Conservation (phyloP, 2,329 filamentous ascomycete species). For the Penicillium thymicola region DNA sequence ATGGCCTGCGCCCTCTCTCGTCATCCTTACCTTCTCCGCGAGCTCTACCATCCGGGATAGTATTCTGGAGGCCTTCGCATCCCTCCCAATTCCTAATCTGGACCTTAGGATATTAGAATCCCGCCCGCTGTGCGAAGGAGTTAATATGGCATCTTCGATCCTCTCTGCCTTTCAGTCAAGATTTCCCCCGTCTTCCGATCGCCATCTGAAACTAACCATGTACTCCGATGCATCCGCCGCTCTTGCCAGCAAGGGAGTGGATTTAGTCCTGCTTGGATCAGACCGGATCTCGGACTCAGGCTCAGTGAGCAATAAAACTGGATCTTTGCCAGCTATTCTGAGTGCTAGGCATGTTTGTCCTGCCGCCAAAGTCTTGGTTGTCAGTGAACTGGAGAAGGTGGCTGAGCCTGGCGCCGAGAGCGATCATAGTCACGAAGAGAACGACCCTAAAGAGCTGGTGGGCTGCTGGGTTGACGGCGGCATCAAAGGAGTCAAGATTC, state of each 20-base stretch:
- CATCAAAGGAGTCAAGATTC: constrained; percentile 23
- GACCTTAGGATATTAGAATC: constrained; percentile 64
- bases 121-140: constrained; percentile 64
- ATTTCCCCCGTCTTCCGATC: constrained; percentile 17
- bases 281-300: constrained; percentile 59
- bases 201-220: constrained; percentile 45
- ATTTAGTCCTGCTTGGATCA: constrained; percentile 62
- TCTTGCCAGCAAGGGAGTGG: constrained; percentile 50
- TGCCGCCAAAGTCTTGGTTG: constrained; percentile 50
- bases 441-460: constrained; percentile 52
- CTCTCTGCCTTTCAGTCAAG: constrained; percentile 23
- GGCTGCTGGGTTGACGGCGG: constrained; percentile 44
- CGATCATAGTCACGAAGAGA: constrained; percentile 52
- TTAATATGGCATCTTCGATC: constrained; percentile 50
- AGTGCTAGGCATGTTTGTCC: constrained; percentile 52
- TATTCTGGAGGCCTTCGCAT: constrained; percentile 44
- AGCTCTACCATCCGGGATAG: constrained; percentile 59
- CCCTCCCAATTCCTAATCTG: constrained; percentile 38
- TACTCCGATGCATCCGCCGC: constrained; percentile 61
- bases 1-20: constrained; percentile 32
- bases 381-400: constrained; percentile 63
- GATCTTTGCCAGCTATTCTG: constrained; percentile 58
- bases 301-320: constrained; percentile 65
- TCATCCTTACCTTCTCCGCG: constrained; percentile 59
- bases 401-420: constrained; percentile 49